Conservation (phyloP, 495 filamentous ascomycete species). For the Schizothecium vesticola region DNA sequence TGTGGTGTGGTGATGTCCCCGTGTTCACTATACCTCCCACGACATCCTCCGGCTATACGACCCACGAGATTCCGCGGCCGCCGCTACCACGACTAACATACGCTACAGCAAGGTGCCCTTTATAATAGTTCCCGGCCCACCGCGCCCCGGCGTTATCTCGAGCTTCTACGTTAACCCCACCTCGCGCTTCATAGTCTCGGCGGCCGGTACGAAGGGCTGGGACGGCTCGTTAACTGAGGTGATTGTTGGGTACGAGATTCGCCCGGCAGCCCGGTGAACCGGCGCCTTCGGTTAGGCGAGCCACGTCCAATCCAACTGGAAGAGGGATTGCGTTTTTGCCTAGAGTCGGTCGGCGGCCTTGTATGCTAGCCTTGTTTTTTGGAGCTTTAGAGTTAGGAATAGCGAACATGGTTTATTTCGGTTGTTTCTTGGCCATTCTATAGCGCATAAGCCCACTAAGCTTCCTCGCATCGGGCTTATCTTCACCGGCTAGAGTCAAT, state of each 20-base stretch:
- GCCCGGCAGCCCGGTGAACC: neutral
- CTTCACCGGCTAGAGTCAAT: too few species aligned
- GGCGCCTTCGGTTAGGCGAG: too few species aligned
- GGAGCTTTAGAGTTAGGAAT: too few species aligned
- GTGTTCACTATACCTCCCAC: slow-evolving; percentile 89
- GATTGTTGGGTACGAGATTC: slow-evolving; percentile 88
- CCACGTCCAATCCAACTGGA: too few species aligned
- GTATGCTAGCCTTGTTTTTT: too few species aligned
- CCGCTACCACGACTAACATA: slow-evolving; percentile 38
- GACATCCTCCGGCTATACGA: slow-evolving; percentile 94
- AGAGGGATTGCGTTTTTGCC: too few species aligned
- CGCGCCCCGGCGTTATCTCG: slow-evolving; percentile 79
- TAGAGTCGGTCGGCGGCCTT: too few species aligned
- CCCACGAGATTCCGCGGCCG: slow-evolving; percentile 60
- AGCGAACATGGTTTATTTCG: too few species aligned
- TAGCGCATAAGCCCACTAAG: too few species aligned
- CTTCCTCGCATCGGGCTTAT: too few species aligned
- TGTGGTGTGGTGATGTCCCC: slow-evolving; percentile 78
- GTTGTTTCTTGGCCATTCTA: too few species aligned
- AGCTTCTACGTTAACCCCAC: slow-evolving; percentile 79
- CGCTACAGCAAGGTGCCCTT: slow-evolving; percentile 78
- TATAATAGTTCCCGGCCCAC: slow-evolving; percentile 88
- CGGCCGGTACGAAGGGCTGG: slow-evolving; percentile 89
- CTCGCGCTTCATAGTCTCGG: slow-evolving; percentile 83
- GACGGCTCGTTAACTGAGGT: slow-evolving; percentile 88